Conservation (phyloP, 345 rosid species). For the Hypericum androsaemum region DNA sequence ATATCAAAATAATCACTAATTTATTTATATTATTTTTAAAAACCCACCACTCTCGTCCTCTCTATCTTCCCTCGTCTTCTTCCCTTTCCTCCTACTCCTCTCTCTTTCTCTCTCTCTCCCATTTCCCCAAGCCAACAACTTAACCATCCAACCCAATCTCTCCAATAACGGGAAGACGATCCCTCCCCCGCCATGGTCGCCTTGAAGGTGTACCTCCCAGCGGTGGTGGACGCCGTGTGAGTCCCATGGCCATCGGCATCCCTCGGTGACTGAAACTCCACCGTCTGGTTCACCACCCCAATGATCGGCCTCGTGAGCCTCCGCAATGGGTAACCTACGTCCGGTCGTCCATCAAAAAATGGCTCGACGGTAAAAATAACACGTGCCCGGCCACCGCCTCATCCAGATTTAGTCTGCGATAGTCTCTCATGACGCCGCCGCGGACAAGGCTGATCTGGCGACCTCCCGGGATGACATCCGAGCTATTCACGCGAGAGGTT, state of each 20-base stretch:
- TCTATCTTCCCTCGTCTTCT: too few species aligned
- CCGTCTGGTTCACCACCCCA: constrained; percentile 52
- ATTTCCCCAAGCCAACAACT: too few species aligned
- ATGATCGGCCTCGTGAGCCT: constrained; percentile 73
- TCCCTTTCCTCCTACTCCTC: too few species aligned
- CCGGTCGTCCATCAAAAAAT: constrained; percentile 68
- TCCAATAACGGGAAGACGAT: too few species aligned
- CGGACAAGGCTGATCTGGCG: constrained; percentile 14
- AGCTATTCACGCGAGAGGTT: too few species aligned
- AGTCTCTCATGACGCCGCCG: constrained; percentile 10
- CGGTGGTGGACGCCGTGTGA: constrained; percentile 73
- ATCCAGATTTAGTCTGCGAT: constrained; percentile 75
- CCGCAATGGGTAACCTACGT: constrained; percentile 95
- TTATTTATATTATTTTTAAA: too few species aligned
- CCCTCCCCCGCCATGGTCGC: constrained; percentile 77
- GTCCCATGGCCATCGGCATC: constrained; percentile 92
- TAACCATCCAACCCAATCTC: too few species aligned
- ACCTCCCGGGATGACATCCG: too few species aligned
- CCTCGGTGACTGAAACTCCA: constrained; percentile 69
- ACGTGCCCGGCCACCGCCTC: constrained; percentile 86
- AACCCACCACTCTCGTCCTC: too few species aligned
- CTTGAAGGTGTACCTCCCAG: constrained; percentile 48
- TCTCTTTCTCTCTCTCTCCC: too few species aligned
- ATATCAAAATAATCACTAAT: too few species aligned
- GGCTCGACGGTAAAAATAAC: constrained; percentile 82